Evolutionary conservation across 1,139 yeast species (phyloP), one percentile per base, ranked within the genome.

Genomic region (Candida sojae): DNA sequence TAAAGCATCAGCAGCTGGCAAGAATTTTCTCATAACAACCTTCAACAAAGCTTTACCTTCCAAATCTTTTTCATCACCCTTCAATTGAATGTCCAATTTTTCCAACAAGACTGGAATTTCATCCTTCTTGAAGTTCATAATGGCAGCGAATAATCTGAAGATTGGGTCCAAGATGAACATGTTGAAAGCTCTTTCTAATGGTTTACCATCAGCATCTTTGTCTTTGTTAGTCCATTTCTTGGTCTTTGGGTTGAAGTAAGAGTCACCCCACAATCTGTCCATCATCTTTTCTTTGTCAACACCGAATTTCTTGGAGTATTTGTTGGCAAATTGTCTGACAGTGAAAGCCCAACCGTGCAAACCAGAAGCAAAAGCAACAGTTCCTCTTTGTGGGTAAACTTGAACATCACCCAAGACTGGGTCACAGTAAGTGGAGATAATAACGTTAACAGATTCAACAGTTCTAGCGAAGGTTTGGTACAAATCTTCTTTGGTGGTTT

Each of bases 321-420:
- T 90, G 80, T 82, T 79, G 70, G 99, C 99, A 67, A 93, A 93
- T 84, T 93, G 99, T 81, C 99, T 91, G 73, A 93, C 87, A 68
- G 99, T 93, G 93, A 93, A 93, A 75, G 97, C 98, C 99, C 99
- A 93, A 79, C 99, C 99, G 86, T 93, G 99, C 73, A 93, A 84
- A 87, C 98, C 99, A 77, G 99, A 93, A 82, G 97, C 98, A 80
- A 93, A 93, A 62, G 99, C 99, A 73, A 93, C 97, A 77, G 98
- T 93, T 82, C 99, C 99, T 75, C 79, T 79, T 76, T 93, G 96
- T 78, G 99, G 99, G 96, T 86, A 92, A 63, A 93, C 99, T 84
- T 92, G 98, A 69, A 83, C 86, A 70, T 93, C 99, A 82, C 98
- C 99, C 61, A 92, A 78, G 57, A 83, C 77, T 78, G 83, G 82